Conservation (phyloP, 192 early-diverging fungal species). For the Backusella tuberculispora region DNA sequence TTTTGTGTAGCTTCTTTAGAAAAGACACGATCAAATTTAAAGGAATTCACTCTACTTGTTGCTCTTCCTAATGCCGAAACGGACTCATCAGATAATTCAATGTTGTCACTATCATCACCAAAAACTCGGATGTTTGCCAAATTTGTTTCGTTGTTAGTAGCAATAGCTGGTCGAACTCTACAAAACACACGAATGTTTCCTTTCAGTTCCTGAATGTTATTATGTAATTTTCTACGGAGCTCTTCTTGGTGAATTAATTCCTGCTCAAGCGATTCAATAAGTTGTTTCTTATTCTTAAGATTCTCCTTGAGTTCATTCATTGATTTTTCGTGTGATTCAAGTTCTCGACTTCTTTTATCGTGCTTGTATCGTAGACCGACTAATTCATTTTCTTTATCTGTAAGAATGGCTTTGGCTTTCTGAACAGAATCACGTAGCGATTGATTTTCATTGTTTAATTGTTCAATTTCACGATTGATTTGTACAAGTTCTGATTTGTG, state of each 20-base stretch:
- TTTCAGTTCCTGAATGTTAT: constrained; percentile 91
- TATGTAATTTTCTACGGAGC: constrained; percentile 83
- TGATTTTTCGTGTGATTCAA: constrained; percentile 11
- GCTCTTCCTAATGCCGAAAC: constrained; percentile 34
- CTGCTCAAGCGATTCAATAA: constrained; percentile 16
- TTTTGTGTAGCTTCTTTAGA: constrained; percentile 66
- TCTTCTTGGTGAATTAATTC: constrained; percentile 76
- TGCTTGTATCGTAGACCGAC: constrained; percentile 5
- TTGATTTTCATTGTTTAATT: not conserved
- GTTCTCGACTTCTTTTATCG: constrained; percentile 6
- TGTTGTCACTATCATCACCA: constrained; percentile 66
- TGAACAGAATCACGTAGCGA: not conserved
- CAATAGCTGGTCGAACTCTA: constrained; percentile 79
- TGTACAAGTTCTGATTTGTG: not conserved
- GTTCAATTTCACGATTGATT: not conserved
- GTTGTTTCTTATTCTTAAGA: not conserved
- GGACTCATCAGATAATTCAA: constrained; percentile 72
- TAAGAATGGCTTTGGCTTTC: not conserved
- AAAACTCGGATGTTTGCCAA: constrained; percentile 49
- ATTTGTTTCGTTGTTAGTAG: constrained; percentile 24
- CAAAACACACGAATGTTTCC: constrained; percentile 99
- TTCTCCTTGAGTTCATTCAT: not conserved
- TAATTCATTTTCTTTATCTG: not conserved
- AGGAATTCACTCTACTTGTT: constrained; percentile 65
- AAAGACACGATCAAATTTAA: constrained; percentile 90